Percentiles rank a stretch among this genome's conserved stretches.
These are phyloP conservation scores for Persicaria tinctoria DNA, from an alignment of 148 eudicot species.

Conservation along the genomic window DNA sequence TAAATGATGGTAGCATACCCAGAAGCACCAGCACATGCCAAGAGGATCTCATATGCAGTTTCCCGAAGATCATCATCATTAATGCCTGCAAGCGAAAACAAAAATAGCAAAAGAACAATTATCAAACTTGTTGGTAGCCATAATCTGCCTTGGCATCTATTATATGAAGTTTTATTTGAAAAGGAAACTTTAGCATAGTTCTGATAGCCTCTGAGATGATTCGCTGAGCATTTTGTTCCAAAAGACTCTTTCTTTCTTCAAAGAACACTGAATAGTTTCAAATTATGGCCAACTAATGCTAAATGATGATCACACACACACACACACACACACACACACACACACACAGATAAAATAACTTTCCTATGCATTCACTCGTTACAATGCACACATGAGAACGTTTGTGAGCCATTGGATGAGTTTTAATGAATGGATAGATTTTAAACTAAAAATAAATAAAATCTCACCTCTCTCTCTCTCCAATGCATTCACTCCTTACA, in stretches of 20 bases:
- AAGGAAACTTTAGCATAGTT: neutral
- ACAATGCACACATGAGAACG: too few relatives aligned
- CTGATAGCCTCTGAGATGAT: neutral
- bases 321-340: neutral
- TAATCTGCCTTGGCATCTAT: neutral
- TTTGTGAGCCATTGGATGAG: too few relatives aligned
- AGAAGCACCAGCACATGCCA: slow-evolving; percentile 98
- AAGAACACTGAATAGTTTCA: neutral
- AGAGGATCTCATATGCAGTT: slow-evolving; percentile 90
- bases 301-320: neutral
- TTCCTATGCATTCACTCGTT: too few relatives aligned
- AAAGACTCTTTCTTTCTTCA: neutral
- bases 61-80: slow-evolving; percentile 94
- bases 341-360: neutral
- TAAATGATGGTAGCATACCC: slow-evolving; percentile 51
- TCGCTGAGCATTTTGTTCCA: neutral
- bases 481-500: too few relatives aligned
- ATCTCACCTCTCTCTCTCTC: too few relatives aligned
- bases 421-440: too few relatives aligned
- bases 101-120: neutral
- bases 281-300: neutral
- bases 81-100: slow-evolving; percentile 43
- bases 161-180: slow-evolving; percentile 7
- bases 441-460: too few relatives aligned
- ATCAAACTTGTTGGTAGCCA: neutral